phyloP scores from a whole-genome alignment of 2,329 filamentous ascomycete genomes.

The Sclerotinia borealis region DNA sequence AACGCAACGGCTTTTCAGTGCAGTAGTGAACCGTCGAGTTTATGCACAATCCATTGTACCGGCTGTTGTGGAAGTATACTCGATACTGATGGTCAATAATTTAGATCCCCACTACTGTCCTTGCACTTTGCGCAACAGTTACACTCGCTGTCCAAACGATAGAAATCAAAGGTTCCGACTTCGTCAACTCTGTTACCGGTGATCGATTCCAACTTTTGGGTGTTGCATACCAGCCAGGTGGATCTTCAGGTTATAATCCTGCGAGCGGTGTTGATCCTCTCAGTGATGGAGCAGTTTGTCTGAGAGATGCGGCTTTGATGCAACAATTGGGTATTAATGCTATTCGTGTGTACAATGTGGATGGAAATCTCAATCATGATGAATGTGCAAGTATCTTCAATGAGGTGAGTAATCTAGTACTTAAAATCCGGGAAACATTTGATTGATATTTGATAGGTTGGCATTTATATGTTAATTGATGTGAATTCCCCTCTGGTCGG shows the following conservation, averaged over 20 bases:
- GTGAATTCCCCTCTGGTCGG: constrained; percentile 60
- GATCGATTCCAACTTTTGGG: constrained; percentile 61
- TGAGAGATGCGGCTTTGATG: constrained; percentile 60
- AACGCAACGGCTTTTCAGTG: neutral
- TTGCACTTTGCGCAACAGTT: constrained; percentile 32
- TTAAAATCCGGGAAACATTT: too few species aligned
- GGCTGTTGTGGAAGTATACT: neutral
- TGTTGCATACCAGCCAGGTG: constrained; percentile 64
- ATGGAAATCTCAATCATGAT: constrained; percentile 60
- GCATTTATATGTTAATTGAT: constrained; percentile 64
- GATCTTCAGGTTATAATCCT: constrained; percentile 56
- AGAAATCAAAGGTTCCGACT: constrained; percentile 50
- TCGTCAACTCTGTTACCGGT: constrained; percentile 53
- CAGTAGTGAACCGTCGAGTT: neutral
- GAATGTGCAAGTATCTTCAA: constrained; percentile 64
- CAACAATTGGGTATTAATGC: constrained; percentile 59
- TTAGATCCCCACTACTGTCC: constrained; percentile 20
- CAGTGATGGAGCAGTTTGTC: constrained; percentile 50
- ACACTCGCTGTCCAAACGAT: constrained; percentile 53
- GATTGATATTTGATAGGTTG: constrained; percentile 33
- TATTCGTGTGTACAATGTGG: constrained; percentile 64
- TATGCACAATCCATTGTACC: neutral
- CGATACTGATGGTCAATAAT: neutral
- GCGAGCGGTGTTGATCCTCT: constrained; percentile 50
- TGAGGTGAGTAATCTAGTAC: constrained; percentile 35